phyloP scores from a whole-genome alignment of 805 yeast genomes.

The Cyberlindnera amylophila region DNA sequence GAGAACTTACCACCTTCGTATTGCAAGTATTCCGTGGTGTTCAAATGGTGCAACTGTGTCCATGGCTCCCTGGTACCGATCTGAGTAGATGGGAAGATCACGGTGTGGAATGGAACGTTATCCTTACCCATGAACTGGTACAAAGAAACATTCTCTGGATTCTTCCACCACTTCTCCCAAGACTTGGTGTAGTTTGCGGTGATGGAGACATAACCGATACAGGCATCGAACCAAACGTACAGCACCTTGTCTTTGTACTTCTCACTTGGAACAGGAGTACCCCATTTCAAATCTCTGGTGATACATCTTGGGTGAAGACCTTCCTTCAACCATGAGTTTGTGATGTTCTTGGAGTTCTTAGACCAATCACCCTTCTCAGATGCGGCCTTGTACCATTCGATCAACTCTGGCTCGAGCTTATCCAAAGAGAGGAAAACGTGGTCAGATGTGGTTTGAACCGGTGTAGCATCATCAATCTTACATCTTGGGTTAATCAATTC shows the following conservation, averaged over 20 bases:
- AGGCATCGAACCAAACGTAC: slow-evolving; percentile 99
- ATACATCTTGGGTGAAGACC: slow-evolving; percentile 93
- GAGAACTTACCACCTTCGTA: slow-evolving; percentile 98
- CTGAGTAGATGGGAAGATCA: slow-evolving; percentile 91
- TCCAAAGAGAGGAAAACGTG: slow-evolving; percentile 83
- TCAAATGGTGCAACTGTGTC: slow-evolving; percentile 88
- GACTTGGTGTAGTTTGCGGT: slow-evolving; percentile 83
- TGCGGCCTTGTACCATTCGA: slow-evolving; percentile 66
- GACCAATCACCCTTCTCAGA: slow-evolving; percentile 84
- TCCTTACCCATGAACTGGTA: slow-evolving; percentile 99
- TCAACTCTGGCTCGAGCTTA: slow-evolving; percentile 73
- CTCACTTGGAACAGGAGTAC: slow-evolving; percentile 94
- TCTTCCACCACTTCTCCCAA: slow-evolving; percentile 93
- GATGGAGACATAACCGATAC: slow-evolving; percentile 94
- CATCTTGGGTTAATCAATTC: slow-evolving; percentile 94
- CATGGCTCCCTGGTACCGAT: slow-evolving; percentile 85
- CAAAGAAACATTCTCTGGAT: slow-evolving; percentile 82
- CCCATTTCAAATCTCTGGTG: slow-evolving; percentile 97
- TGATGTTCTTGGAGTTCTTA: slow-evolving; percentile 82
- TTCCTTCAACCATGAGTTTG: slow-evolving; percentile 90
- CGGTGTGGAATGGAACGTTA: slow-evolving; percentile 98
- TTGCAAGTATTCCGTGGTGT: slow-evolving; percentile 94
- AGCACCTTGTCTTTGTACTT: slow-evolving; percentile 84
- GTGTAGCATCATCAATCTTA: slow-evolving; percentile 82
- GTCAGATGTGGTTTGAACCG: slow-evolving; percentile 75